Percentiles rank a stretch among this genome's conserved stretches.
These are phyloP conservation scores for Ensete ventricosum DNA, from an alignment of 176 grass and related monocot species.

Conservation along the genomic window DNA sequence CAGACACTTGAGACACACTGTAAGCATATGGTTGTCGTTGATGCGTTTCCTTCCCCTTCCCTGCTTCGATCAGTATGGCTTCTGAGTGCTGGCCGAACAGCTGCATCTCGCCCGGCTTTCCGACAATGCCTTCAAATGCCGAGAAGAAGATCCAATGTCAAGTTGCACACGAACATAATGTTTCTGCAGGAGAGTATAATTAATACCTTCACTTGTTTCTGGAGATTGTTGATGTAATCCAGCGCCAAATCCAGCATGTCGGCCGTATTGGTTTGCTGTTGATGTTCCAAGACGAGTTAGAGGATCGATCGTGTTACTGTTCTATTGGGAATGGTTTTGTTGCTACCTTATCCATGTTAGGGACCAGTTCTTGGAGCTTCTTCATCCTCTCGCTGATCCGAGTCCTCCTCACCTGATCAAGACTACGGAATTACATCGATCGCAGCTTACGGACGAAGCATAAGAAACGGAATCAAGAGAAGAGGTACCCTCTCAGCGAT, in stretches of 20 bases:
- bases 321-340: slow-evolving; percentile 5
- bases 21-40: not conserved
- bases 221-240: slow-evolving; percentile 97
- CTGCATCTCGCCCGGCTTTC: not conserved
- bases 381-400: slow-evolving; percentile 92
- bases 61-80: not conserved
- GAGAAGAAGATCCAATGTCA: not conserved
- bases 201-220: slow-evolving; percentile 88
- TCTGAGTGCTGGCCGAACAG: slow-evolving; percentile 1
- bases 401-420: slow-evolving; percentile 78
- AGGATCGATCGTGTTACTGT: slow-evolving; percentile 11
- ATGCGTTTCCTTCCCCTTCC: not conserved
- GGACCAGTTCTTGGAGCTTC: slow-evolving; percentile 90
- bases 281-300: not conserved
- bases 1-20: not conserved
- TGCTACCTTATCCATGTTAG: slow-evolving; percentile 96
- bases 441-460: not conserved
- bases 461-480: not conserved
- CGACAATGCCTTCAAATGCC: not conserved
- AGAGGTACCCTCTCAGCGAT: slow-evolving; percentile 81
- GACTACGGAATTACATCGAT: not conserved
- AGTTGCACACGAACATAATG: not conserved
- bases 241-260: slow-evolving; percentile 96
- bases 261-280: slow-evolving; percentile 97
- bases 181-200: not conserved